These are phyloP conservation scores for Chytriomyces sp. DNA, from an alignment of 192 early-diverging fungal species.

Conservation along the genomic window DNA sequence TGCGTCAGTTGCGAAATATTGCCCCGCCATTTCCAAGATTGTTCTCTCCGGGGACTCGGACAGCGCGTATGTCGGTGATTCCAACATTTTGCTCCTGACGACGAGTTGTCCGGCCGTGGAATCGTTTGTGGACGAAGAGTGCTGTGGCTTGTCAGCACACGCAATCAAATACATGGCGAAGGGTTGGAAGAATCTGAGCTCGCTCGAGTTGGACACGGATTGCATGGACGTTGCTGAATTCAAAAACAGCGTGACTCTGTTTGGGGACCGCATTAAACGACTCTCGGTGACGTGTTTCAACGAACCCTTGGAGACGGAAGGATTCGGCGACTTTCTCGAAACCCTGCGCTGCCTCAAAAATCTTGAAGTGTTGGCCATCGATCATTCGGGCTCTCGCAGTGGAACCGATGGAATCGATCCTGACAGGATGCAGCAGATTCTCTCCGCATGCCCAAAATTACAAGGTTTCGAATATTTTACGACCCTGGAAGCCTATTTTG, in stretches of 20 bases:
- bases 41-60: not conserved
- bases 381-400: slow-evolving; percentile 5
- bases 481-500: slow-evolving; percentile 30
- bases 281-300: slow-evolving; percentile 21
- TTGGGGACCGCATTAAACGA: slow-evolving; percentile 20
- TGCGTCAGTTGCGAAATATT: not conserved
- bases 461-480: slow-evolving; percentile 36
- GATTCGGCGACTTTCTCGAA: not conserved
- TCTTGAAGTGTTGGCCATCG: slow-evolving; percentile 30
- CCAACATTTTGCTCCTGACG: slow-evolving; percentile 20
- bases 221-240: slow-evolving; percentile 22
- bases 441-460: slow-evolving; percentile 17
- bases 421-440: not conserved
- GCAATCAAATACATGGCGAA: slow-evolving; percentile 23
- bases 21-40: slow-evolving; percentile 7
- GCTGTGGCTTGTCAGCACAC: slow-evolving; percentile 7
- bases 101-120: slow-evolving; percentile 15
- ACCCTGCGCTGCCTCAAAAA: not conserved
- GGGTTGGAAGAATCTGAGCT: slow-evolving; percentile 20
- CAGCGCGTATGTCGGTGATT: slow-evolving; percentile 3
- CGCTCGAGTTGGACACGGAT: slow-evolving; percentile 25
- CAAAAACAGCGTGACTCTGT: not conserved
- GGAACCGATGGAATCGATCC: slow-evolving; percentile 18
- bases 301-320: not conserved
- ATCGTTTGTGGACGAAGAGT: slow-evolving; percentile 32